Evolutionary conservation across 768 basidiomycete genomes (phyloP).

Genomic region (Tulasnella sp.): DNA sequence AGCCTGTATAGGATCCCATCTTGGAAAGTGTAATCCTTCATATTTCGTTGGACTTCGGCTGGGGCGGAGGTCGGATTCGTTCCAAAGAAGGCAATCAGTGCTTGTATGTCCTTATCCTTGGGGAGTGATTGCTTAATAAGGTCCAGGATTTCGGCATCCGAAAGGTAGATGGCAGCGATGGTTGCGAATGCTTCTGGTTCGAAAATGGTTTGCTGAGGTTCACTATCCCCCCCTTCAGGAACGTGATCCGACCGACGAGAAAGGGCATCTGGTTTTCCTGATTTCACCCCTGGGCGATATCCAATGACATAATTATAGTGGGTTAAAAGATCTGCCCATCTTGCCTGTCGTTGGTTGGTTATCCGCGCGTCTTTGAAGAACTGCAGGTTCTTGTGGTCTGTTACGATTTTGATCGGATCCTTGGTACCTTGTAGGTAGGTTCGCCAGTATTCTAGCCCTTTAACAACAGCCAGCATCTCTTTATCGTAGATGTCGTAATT

Average conservation of each 20-base stretch:
- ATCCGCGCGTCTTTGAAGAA: constrained; percentile 21
- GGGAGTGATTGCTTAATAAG: too few relatives aligned
- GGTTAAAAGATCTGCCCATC: constrained; percentile 43
- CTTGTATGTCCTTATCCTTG: too few relatives aligned
- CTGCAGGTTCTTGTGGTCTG: constrained; percentile 31
- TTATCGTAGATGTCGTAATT: constrained; percentile 37
- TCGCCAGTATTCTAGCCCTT: constrained; percentile 36
- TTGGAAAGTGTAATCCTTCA: too few relatives aligned
- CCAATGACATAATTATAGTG: constrained; percentile 40
- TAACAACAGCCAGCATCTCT: constrained; percentile 39
- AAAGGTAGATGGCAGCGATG: too few relatives aligned
- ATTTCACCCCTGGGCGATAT: constrained; percentile 34
- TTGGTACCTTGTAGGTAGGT: constrained; percentile 33
- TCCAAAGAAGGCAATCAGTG: too few relatives aligned
- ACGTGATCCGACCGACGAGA: background rate
- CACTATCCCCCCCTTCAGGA: background rate
- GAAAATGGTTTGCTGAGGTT: background rate
- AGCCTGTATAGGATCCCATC: too few relatives aligned
- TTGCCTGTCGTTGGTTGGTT: constrained; percentile 44
- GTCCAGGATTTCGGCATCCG: too few relatives aligned
- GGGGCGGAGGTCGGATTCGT: too few relatives aligned
- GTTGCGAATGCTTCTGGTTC: too few relatives aligned
- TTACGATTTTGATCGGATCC: constrained; percentile 31
- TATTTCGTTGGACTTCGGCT: too few relatives aligned
- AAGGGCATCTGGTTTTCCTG: background rate